Evolutionary conservation across 2,329 filamentous ascomycete species (phyloP).

Genomic region (Fusarium brevicatenulatum): DNA sequence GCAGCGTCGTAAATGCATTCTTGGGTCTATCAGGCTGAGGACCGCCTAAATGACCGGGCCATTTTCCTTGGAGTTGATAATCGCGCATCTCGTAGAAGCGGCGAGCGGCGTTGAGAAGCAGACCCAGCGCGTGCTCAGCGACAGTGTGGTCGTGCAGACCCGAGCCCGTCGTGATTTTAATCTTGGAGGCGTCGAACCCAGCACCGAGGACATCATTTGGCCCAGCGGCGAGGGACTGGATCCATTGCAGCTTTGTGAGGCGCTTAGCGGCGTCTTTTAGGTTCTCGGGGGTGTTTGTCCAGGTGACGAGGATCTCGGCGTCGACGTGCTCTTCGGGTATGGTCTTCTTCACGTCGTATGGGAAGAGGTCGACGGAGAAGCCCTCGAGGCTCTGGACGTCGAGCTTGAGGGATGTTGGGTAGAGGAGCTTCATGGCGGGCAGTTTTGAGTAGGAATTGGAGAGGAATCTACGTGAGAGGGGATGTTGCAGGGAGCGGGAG

Average conservation of each 20-base stretch:
- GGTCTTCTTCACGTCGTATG: constrained; percentile 66
- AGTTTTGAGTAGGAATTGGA: neutral
- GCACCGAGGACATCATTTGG: constrained; percentile 72
- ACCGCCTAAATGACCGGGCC: constrained; percentile 71
- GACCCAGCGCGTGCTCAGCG: constrained; percentile 70
- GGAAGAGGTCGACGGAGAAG: constrained; percentile 65
- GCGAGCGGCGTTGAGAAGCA: constrained; percentile 65
- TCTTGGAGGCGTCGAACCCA: constrained; percentile 64
- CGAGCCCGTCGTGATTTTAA: constrained; percentile 68
- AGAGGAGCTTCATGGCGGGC: constrained; percentile 69
- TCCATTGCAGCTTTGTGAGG: constrained; percentile 69
- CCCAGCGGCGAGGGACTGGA: constrained; percentile 73
- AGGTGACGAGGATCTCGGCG: constrained; percentile 70
- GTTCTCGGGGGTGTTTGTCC: constrained; percentile 68
- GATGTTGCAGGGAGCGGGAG: neutral
- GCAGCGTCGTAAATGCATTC: constrained; percentile 67
- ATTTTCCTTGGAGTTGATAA: constrained; percentile 65
- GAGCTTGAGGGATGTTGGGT: constrained; percentile 70
- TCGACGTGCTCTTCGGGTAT: constrained; percentile 68
- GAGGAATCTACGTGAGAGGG: neutral
- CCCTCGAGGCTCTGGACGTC: constrained; percentile 65
- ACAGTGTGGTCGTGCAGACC: constrained; percentile 73
- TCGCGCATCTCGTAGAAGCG: constrained; percentile 72
- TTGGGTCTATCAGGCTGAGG: constrained; percentile 67
- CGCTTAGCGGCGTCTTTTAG: constrained; percentile 66